Evolutionary conservation across 1,139 yeast species (phyloP).

Genomic region (Debaryomyces psychrophilus): DNA sequence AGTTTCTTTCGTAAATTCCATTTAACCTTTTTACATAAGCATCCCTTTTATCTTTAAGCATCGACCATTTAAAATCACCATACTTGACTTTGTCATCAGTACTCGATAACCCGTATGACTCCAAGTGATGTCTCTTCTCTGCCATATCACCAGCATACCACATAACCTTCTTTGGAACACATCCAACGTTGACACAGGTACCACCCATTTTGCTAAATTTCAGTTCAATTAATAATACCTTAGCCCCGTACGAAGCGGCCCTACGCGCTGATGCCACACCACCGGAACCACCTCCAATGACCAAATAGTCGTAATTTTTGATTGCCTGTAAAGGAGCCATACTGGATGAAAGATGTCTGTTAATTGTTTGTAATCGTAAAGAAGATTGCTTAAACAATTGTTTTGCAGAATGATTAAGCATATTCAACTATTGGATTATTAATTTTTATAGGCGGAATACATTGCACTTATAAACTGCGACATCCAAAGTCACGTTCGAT

Average conservation of each 20-base stretch:
- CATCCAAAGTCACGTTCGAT: conserved; percentile 9
- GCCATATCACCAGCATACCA: conserved; percentile 97
- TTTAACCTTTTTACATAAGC: conserved; percentile 86
- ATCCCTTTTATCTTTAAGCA: conserved; percentile 83
- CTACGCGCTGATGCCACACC: conserved; percentile 98
- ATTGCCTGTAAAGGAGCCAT: conserved; percentile 55
- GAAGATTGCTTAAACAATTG: conserved; percentile 18
- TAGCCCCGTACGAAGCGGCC: conserved; percentile 93
- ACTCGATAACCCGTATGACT: conserved; percentile 75
- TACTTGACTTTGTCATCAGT: conserved; percentile 54
- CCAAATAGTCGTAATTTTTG: conserved; percentile 83
- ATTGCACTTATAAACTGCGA: conserved; percentile 2
- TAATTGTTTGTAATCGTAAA: conserved; percentile 22
- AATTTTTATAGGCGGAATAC: conserved; percentile 6
- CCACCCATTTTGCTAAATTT: conserved; percentile 78
- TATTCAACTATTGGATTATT: conserved; percentile 1
- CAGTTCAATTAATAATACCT: conserved; percentile 79
- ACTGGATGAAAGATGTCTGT: conserved; percentile 32
- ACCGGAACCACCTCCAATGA: conserved; percentile 99
- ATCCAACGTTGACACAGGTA: conserved; percentile 98
- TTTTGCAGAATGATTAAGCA: conserved; percentile 15
- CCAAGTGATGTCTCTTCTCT: conserved; percentile 68
- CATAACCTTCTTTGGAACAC: conserved; percentile 98
- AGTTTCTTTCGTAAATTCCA: conserved; percentile 88
- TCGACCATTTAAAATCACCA: conserved; percentile 76